Conservation (phyloP, 371 early-diverging fungal species). For the Aphelidium insulamus region DNA sequence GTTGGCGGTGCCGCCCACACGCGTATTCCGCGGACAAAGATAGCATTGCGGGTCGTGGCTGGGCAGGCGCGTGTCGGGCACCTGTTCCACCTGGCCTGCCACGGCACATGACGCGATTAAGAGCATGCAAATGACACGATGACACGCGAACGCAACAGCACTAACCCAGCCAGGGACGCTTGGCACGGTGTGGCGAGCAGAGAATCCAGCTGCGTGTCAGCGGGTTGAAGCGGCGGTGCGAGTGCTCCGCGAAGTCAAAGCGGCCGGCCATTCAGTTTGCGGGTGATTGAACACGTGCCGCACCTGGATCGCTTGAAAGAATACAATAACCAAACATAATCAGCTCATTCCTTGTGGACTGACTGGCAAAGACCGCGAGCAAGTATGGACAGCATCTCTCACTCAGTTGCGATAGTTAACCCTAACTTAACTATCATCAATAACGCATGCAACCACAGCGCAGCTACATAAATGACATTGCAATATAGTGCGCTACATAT, state of each 20-base stretch:
- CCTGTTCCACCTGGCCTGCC: conserved; percentile 39
- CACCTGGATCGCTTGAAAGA: no score
- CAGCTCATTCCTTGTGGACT: no score
- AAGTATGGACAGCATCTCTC: no score
- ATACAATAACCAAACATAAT: no score
- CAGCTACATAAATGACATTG: no score
- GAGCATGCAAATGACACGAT: background rate
- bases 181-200: conserved; percentile 81
- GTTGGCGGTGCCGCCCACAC: conserved; percentile 44
- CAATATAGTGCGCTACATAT: no score
- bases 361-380: no score
- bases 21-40: conserved; percentile 61
- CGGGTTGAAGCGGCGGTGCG: conserved; percentile 75
- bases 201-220: conserved; percentile 69
- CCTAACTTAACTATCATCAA: no score
- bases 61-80: conserved; percentile 19
- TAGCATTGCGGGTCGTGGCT: conserved; percentile 58
- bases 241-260: conserved; percentile 43
- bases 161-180: conserved; percentile 62
- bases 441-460: no score
- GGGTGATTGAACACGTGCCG: no score
- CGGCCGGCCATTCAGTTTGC: no score
- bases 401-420: no score
- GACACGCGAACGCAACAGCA: background rate
- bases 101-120: background rate